phyloP scores from a whole-genome alignment of 106 monocot genomes.

The Dendrobium officinale region DNA sequence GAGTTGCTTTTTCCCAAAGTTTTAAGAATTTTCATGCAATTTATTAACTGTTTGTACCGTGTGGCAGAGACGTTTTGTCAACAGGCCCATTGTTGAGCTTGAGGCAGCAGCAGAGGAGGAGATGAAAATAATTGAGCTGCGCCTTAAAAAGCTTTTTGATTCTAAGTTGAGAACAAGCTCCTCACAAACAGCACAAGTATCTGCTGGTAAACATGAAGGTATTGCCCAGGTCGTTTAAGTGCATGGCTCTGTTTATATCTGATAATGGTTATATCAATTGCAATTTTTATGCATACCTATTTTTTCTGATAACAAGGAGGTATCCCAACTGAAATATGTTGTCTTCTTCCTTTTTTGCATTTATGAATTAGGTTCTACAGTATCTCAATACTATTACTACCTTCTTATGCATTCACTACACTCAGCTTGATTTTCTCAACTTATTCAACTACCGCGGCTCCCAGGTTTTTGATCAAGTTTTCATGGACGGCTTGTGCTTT shows the following conservation, averaged over 20 bases:
- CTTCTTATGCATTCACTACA: too few relatives aligned
- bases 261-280: neutral
- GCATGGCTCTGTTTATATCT: neutral
- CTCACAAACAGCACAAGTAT: constrained; percentile 3
- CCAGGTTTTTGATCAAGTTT: too few relatives aligned
- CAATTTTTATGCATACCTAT: neutral
- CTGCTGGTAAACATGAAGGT: constrained; percentile 50
- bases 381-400: too few relatives aligned
- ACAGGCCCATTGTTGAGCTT: constrained; percentile 79
- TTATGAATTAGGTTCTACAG: neutral
- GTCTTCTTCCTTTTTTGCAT: neutral
- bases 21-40: neutral
- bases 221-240: neutral
- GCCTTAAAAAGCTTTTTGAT: constrained; percentile 59
- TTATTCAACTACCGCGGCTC: neutral
- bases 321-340: neutral
- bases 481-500: too few relatives aligned
- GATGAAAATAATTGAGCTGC: constrained; percentile 75
- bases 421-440: too few relatives aligned
- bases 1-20: neutral
- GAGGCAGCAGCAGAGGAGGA: constrained; percentile 74
- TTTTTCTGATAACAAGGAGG: neutral
- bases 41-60: constrained; percentile 6
- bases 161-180: constrained; percentile 18
- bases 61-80: constrained; percentile 60